Percentiles rank a stretch among this genome's conserved stretches.
phyloP scores from a whole-genome alignment of 192 early-diverging fungal genomes.

The Coemansia biformis region DNA sequence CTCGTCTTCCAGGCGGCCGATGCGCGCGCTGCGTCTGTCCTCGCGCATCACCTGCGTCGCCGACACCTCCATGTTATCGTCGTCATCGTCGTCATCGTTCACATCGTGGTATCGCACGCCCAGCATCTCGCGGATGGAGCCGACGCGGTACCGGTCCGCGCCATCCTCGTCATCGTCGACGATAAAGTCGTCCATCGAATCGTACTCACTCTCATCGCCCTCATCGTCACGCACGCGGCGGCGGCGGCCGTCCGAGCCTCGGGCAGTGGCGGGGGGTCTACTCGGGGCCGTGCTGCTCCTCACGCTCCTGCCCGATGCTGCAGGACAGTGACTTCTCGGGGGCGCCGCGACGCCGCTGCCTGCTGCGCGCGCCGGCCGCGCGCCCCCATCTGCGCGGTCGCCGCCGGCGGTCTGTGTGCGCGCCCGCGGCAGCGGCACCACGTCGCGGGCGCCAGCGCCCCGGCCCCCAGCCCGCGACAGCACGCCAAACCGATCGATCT shows the following conservation, averaged over 20 bases:
- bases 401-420: not conserved
- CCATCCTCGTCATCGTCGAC: constrained; percentile 47
- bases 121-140: constrained; percentile 38
- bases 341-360: not conserved
- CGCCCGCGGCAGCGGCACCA: not conserved
- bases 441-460: too few relatives aligned
- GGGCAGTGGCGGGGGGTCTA: too few relatives aligned
- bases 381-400: too few relatives aligned
- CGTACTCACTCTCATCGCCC: constrained; percentile 36
- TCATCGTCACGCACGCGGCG: constrained; percentile 6
- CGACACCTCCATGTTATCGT: constrained; percentile 47
- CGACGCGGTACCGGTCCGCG: constrained; percentile 24
- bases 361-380: not conserved
- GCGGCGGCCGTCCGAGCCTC: too few relatives aligned
- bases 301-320: too few relatives aligned
- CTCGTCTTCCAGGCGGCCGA: constrained; percentile 39
- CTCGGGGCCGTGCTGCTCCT: too few relatives aligned
- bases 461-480: not conserved
- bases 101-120: constrained; percentile 46
- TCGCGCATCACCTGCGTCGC: constrained; percentile 43
- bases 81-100: constrained; percentile 43
- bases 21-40: constrained; percentile 33
- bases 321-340: too few relatives aligned
- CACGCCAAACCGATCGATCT: constrained; percentile 44
- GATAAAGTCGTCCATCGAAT: constrained; percentile 50